Conservation (phyloP, 257 asterid species). For the Penstemon davidsonii region DNA sequence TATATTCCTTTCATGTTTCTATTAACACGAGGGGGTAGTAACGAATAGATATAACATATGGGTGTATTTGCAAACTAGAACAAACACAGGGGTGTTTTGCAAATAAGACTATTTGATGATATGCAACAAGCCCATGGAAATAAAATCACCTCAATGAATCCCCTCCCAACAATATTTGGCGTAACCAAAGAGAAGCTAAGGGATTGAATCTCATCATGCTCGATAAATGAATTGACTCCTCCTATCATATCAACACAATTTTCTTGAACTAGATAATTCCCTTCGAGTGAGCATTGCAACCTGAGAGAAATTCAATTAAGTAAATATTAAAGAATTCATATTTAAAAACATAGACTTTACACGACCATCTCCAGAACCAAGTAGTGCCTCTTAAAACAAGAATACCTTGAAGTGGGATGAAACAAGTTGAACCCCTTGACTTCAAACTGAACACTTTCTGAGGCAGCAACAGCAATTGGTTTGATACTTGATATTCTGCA, state of each 20-base stretch:
- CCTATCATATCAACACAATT: slow-evolving; percentile 46
- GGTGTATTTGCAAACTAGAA: too few relatives aligned
- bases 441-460: slow-evolving; percentile 64
- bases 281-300: slow-evolving; percentile 72
- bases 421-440: slow-evolving; percentile 75
- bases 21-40: too few relatives aligned
- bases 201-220: slow-evolving; percentile 39
- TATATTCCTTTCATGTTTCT: too few relatives aligned
- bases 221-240: slow-evolving; percentile 40
- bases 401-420: slow-evolving; percentile 70
- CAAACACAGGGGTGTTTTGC: too few relatives aligned
- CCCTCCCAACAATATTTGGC: slow-evolving; percentile 69
- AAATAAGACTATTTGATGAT: too few relatives aligned
- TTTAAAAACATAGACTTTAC: neutral
- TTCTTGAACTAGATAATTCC: slow-evolving; percentile 64
- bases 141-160: slow-evolving; percentile 64
- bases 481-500: slow-evolving; percentile 68
- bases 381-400: slow-evolving; percentile 17
- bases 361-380: slow-evolving; percentile 23
- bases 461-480: slow-evolving; percentile 81
- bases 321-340: slow-evolving; percentile 15
- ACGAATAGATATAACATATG: too few relatives aligned
- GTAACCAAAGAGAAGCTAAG: slow-evolving; percentile 46
- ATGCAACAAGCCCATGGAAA: neutral
- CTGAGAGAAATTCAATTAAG: slow-evolving; percentile 37